Conservation (phyloP, 2,329 filamentous ascomycete species). For the Penicillium sp. region DNA sequence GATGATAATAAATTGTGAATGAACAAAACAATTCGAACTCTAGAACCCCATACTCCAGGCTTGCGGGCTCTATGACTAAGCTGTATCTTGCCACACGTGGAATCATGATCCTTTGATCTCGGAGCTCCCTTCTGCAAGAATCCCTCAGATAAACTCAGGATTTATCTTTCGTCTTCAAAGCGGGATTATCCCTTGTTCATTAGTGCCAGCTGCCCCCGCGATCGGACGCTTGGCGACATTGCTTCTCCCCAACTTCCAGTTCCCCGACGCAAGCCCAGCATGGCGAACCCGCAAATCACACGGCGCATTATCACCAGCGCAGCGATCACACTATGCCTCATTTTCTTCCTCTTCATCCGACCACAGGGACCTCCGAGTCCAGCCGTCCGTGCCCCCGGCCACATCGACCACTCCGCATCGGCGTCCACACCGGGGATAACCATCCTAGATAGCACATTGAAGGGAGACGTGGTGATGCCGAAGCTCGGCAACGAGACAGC, state of each 20-base stretch:
- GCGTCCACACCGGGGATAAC: conserved; percentile 19
- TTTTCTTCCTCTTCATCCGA: conserved; percentile 41
- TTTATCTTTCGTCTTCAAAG: background rate
- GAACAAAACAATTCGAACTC: background rate
- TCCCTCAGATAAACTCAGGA: background rate
- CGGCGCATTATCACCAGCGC: conserved; percentile 39
- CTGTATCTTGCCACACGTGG: conserved; percentile 1
- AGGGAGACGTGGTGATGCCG: conserved; percentile 48
- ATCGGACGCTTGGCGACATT: conserved; percentile 5
- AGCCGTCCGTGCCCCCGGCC: conserved; percentile 41
- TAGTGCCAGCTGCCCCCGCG: background rate
- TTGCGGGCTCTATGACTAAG: conserved; percentile 16
- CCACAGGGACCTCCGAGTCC: conserved; percentile 41
- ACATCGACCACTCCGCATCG: conserved; percentile 35
- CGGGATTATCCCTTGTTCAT: background rate
- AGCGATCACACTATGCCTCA: conserved; percentile 33
- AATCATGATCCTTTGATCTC: background rate
- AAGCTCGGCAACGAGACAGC: conserved; percentile 51
- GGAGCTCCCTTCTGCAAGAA: background rate
- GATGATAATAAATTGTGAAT: background rate
- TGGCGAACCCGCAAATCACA: conserved; percentile 40
- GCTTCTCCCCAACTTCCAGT: background rate
- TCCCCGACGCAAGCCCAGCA: conserved; percentile 12
- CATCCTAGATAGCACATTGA: conserved; percentile 38
- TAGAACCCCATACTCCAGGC: background rate